Base-by-base conservation (phyloP, 2,329 filamentous ascomycete species). In the Hypoxylon sp. region DNA sequence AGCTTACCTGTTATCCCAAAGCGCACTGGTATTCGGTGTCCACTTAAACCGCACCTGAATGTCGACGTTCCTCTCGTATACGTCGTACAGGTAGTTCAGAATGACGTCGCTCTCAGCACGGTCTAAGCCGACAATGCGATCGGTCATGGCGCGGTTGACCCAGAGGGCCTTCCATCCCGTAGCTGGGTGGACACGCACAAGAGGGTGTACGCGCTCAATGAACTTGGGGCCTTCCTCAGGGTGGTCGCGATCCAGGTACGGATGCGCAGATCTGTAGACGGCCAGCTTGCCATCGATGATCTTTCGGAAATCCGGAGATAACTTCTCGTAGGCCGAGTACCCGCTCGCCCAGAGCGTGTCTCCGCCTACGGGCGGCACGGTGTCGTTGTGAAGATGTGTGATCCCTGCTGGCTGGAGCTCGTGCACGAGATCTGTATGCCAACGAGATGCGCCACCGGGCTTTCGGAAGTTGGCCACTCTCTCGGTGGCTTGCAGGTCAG, bases 101-200 rank as follows among this genome's bases (percentile, higher is more conserved):
- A 93, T 89, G 0, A 88, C 70, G 71, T 93, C 90, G 63, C 89
- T 92, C 78, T 93, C 91, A 0, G 83, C 87, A 65, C 86, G 87
- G 71, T 93, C 90, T 0, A 93, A 77, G 0, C 90, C 91, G 0
- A 93, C 87, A 51, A 93, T 93, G 0, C 86, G 82, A 5, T 85
- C 84, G 0, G 90, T 93, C 85, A 93, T 90, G 1, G 87, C 82
- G 2, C 90, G 85, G 75, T 93, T 93, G 0, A 93, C 91, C 82
- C 85, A 93, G 0, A 93, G 82, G 0, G 89, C 84, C 77, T 92
- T 93, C 91, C 91, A 93, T 0, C 90, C 91, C 0, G 91, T 93
- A 0, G 88, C 90, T 0, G 91, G 91, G 74, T 93, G 90, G 0
- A 91, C 87, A 2, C 91, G 84, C 1, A 93, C 90, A 9, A 93